Conservation (phyloP, 2,329 filamentous ascomycete genomes). For the Ophiostoma sp. region DNA sequence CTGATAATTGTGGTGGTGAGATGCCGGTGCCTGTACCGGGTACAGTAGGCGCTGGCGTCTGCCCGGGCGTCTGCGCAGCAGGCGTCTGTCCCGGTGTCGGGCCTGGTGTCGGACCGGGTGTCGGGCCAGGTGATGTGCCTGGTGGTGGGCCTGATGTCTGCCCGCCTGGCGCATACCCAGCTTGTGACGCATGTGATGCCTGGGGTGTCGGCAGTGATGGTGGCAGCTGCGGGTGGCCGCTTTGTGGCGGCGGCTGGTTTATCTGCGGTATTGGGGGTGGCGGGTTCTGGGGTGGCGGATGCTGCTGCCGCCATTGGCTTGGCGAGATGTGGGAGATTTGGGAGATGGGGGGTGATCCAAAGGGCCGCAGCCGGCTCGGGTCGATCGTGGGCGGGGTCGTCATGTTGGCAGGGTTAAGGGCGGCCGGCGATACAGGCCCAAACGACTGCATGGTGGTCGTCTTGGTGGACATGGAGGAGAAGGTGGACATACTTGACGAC, state of each 20-base stretch:
- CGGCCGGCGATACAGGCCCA: neutral
- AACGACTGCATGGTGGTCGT: constrained; percentile 2
- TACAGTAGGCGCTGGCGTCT: neutral
- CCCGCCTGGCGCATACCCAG: neutral
- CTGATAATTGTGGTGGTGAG: neutral
- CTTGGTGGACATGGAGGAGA: neutral
- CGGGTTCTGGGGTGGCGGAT: neutral
- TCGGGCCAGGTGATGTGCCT: too few relatives aligned
- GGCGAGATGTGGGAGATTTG: neutral
- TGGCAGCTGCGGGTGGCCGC: neutral
- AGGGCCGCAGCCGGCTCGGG: neutral
- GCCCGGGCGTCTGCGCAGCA: neutral
- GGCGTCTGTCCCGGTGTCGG: neutral
- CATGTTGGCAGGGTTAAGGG: neutral
- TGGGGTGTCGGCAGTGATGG: constrained; percentile 14
- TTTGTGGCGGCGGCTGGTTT: neutral
- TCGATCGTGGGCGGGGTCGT: neutral
- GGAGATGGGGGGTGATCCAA: neutral
- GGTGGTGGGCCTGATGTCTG: neutral
- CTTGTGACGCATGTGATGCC: constrained; percentile 1
- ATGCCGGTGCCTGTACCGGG: constrained; percentile 6
- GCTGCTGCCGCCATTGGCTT: constrained; percentile 2
- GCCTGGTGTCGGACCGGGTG: neutral
- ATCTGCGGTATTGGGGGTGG: constrained; percentile 4
- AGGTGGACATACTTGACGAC: neutral